Conservation (phyloP, 257 asterid species). For the Penstemon eatonii region DNA sequence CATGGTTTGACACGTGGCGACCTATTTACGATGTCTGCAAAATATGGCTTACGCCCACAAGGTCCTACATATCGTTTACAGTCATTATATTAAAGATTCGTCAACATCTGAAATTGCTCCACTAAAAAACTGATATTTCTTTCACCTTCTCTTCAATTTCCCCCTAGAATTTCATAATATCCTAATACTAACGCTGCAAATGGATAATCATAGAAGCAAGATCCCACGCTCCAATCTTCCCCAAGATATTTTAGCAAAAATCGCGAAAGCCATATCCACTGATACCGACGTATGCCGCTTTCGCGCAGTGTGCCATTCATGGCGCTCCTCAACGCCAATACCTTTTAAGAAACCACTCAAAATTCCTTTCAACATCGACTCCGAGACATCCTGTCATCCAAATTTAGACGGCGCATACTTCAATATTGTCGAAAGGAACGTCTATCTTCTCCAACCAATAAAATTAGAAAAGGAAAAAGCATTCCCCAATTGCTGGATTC, state of each 20-base stretch:
- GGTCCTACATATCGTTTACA: no score
- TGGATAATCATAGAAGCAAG: no score
- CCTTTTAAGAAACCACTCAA: slow-evolving; percentile 16
- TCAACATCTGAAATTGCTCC: no score
- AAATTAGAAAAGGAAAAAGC: background rate
- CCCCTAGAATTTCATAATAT: no score
- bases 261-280: slow-evolving; percentile 17
- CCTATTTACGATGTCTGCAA: no score
- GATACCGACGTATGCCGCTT: slow-evolving; percentile 24
- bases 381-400: background rate
- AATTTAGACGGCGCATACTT: slow-evolving; percentile 11
- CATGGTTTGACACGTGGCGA: no score
- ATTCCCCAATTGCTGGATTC: slow-evolving; percentile 12
- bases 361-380: slow-evolving; percentile 23
- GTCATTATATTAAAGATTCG: no score
- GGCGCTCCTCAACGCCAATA: slow-evolving; percentile 25
- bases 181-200: no score
- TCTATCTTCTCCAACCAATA: slow-evolving; percentile 21
- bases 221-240: slow-evolving; percentile 12
- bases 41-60: no score
- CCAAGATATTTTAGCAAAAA: slow-evolving; percentile 11
- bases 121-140: no score
- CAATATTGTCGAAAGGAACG: slow-evolving; percentile 24
- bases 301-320: slow-evolving; percentile 27
- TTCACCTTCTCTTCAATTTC: no score